Percentiles rank a stretch among this genome's conserved stretches.
Evolutionary conservation across 768 basidiomycete genomes (phyloP).

Genomic region (Boletus huronensis): DNA sequence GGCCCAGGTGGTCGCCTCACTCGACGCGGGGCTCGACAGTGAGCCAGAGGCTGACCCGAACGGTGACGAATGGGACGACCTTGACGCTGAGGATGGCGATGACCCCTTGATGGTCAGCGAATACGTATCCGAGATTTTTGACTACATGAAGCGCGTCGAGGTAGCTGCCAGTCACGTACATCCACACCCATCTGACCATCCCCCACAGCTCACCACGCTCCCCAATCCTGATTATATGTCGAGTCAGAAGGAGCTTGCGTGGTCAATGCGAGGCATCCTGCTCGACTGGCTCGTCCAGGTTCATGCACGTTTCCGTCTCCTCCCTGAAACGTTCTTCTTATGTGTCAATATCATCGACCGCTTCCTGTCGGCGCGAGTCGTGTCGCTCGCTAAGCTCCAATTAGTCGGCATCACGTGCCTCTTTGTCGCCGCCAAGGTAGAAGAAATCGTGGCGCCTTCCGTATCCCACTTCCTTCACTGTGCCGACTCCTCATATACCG

Average conservation of each 20-base stretch:
- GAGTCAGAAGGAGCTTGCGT: conserved; percentile 75
- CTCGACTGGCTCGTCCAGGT: conserved; percentile 94
- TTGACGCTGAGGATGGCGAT: conserved; percentile 87
- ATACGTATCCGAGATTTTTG: conserved; percentile 91
- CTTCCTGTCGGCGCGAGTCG: conserved; percentile 65
- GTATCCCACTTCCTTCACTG: conserved; percentile 77
- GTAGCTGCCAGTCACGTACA: conserved; percentile 38
- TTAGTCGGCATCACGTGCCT: conserved; percentile 87
- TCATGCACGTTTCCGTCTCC: conserved; percentile 78
- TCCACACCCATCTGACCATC: background rate
- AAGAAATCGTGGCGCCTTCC: conserved; percentile 88
- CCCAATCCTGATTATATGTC: conserved; percentile 86
- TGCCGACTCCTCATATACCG: conserved; percentile 71
- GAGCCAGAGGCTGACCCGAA: conserved; percentile 66
- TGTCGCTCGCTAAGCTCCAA: conserved; percentile 82
- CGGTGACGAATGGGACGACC: conserved; percentile 76
- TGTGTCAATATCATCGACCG: conserved; percentile 82
- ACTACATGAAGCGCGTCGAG: conserved; percentile 85
- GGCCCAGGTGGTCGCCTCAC: conserved; percentile 37
- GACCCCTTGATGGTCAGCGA: conserved; percentile 98
- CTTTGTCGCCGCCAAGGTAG: conserved; percentile 87
- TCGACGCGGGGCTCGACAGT: conserved; percentile 40
- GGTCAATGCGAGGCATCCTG: conserved; percentile 86
- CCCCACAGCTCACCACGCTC: conserved; percentile 62
- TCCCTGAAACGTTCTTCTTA: conserved; percentile 90